phyloP scores from a whole-genome alignment of 768 basidiomycete genomes.

The Candolleomyces efflorescens region DNA sequence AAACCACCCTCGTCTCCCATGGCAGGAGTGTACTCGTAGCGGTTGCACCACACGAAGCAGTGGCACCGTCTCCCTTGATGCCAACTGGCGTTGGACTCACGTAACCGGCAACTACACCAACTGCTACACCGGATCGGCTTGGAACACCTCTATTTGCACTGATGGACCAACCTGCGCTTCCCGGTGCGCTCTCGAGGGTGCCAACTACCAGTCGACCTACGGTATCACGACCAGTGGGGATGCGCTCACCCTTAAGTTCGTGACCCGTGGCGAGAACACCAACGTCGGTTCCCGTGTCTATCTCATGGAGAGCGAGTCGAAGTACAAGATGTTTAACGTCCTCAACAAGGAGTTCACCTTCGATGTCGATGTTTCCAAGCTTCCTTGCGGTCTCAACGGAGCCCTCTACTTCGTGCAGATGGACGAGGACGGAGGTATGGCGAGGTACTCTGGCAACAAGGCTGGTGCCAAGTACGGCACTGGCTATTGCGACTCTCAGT shows the following conservation, averaged over 20 bases:
- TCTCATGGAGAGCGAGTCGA: slow-evolving; percentile 42
- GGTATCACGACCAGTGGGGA: slow-evolving; percentile 46
- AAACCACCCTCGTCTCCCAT: slow-evolving; percentile 42
- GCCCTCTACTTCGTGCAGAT: slow-evolving; percentile 57
- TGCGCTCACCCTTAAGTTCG: slow-evolving; percentile 45
- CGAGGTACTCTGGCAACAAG: slow-evolving; percentile 48
- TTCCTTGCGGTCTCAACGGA: slow-evolving; percentile 57
- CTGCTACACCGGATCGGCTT: slow-evolving; percentile 55
- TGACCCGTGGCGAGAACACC: slow-evolving; percentile 31
- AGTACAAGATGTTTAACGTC: slow-evolving; percentile 43
- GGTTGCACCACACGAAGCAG: slow-evolving; percentile 33
- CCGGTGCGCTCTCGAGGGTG: slow-evolving; percentile 41
- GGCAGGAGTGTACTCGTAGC: slow-evolving; percentile 42
- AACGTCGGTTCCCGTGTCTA: slow-evolving; percentile 45
- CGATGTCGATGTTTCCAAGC: slow-evolving; percentile 55
- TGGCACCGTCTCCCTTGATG: slow-evolving; percentile 44
- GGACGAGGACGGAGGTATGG: slow-evolving; percentile 49
- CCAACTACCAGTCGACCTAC: slow-evolving; percentile 47
- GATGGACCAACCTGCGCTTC: slow-evolving; percentile 42
- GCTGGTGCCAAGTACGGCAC: slow-evolving; percentile 45
- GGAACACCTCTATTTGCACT: slow-evolving; percentile 49
- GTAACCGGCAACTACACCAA: slow-evolving; percentile 31
- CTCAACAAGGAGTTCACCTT: slow-evolving; percentile 59
- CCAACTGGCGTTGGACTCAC: slow-evolving; percentile 58
- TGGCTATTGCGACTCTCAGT: slow-evolving; percentile 42